Base-by-base conservation (phyloP, 2,329 filamentous ascomycete species). In the Uncinocarpus reesii region DNA sequence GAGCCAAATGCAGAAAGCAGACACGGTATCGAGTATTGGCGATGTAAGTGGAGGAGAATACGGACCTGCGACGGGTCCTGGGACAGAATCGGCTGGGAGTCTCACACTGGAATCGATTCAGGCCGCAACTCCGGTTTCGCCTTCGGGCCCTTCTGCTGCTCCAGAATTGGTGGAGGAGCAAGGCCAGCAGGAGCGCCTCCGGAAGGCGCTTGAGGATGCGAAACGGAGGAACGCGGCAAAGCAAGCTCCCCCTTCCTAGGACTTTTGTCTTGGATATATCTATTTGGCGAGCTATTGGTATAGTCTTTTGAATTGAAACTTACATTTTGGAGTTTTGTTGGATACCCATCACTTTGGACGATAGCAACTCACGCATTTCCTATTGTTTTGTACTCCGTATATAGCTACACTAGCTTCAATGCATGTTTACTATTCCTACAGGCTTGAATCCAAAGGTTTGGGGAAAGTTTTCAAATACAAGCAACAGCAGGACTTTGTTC, bases 181-280 rank as follows among this genome's bases (percentile, higher is more conserved):
- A 55, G 65, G 73, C 50, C 72, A 72, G 55, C 65, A 73, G 51
- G 62, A 67, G 50, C 65, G 74, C 53, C 57, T 76, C 42, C 69
- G 67, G 38, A 69, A 62, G 53, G 74, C 74, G 26, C 58, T 78
- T 47, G 73, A 77, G 52, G 69, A 71, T 49, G 75, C 75, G 7
- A 77, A 77, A 63, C 69, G 65, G 60, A 66, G 75, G 52, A 77
- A 78, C 61, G 72, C 66, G 4, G 62, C 61, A 26, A 63, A 59
- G n/a, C 26, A 37, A 20, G 21, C n/a, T 26, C 23, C 32, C 4
- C 15, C n/a, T 7, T 26, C 10, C n/a, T n/a, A 26, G 4, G 13
- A n/a, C 20, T 13, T 40, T 15, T 7, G 8, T 41, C 3, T 24
- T 15, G 37, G 18, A 26, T 41, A 15, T 2, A 37, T 8, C 18